A percentile compares a stretch with the other conserved stretches of the same genome.
These are phyloP conservation scores for Priceomyces medius DNA, from an alignment of 805 yeast species.

Conservation along the genomic window DNA sequence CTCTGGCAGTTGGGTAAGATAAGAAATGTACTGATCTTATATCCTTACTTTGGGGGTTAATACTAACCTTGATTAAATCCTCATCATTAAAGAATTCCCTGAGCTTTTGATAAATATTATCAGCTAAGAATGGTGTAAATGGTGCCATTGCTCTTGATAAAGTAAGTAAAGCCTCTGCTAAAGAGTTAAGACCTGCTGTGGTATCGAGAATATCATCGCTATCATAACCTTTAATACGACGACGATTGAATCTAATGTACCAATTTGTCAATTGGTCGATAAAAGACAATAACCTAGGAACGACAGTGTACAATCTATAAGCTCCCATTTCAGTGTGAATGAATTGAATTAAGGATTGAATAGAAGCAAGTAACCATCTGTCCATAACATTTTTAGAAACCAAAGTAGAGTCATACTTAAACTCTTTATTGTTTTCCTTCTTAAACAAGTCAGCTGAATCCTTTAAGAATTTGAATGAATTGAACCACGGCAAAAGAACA, in stretches of 20 bases:
- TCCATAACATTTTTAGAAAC: conserved; percentile 90
- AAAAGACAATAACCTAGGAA: conserved; percentile 82
- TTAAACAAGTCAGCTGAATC: conserved; percentile 85
- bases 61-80: conserved; percentile 44
- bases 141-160: conserved; percentile 98
- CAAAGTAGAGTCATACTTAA: conserved; percentile 65
- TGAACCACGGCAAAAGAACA: conserved; percentile 98
- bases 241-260: conserved; percentile 98
- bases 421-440: conserved; percentile 70
- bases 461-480: conserved; percentile 93
- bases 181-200: conserved; percentile 80
- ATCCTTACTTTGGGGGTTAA: conserved; percentile 51
- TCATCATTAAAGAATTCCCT: conserved; percentile 59
- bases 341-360: conserved; percentile 83
- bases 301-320: conserved; percentile 93
- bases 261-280: conserved; percentile 96
- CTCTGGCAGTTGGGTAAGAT: conserved; percentile 80
- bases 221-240: conserved; percentile 85
- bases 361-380: conserved; percentile 94
- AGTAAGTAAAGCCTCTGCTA: conserved; percentile 85
- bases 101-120: conserved; percentile 79
- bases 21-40: conserved; percentile 89
- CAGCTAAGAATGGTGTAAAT: conserved; percentile 95
- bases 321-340: conserved; percentile 88
- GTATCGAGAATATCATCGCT: conserved; percentile 85